A percentile compares a stretch with the other conserved stretches of the same genome.
phyloP scores from a whole-genome alignment of 108 stramenopile genomes.

The Bacterosira constricta region DNA sequence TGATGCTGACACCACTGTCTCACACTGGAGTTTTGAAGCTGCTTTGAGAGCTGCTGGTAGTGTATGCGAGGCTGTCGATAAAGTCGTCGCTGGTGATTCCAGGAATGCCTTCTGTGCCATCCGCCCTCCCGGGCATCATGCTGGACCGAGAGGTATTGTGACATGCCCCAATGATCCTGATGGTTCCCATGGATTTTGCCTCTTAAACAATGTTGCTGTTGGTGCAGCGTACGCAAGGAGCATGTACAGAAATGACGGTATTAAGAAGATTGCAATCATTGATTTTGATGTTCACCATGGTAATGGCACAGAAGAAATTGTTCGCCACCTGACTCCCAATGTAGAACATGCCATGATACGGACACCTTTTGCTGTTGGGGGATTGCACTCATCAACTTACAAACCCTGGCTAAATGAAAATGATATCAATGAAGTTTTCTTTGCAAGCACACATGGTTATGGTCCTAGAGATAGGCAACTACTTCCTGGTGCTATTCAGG shows the following conservation, averaged over 20 bases:
- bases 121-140: conserved; percentile 99
- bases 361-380: conserved; percentile 82
- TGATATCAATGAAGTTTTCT: conserved; percentile 90
- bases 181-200: conserved; percentile 96
- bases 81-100: conserved; percentile 77
- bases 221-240: conserved; percentile 96
- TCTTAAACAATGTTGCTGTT: conserved; percentile 98
- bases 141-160: conserved; percentile 94
- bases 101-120: conserved; percentile 95
- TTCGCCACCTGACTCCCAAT: conserved; percentile 85
- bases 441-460: conserved; percentile 92
- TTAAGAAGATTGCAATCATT: conserved; percentile 86
- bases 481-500: conserved; percentile 44
- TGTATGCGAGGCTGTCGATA: conserved; percentile 89
- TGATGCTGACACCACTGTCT: conserved; percentile 87
- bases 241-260: conserved; percentile 86
- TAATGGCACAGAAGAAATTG: conserved; percentile 96
- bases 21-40: conserved; percentile 90
- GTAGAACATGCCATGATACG: conserved; percentile 72
- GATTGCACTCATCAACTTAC: conserved; percentile 67
- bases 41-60: conserved; percentile 89
- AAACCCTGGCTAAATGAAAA: conserved; percentile 93
- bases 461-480: conserved; percentile 82
- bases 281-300: conserved; percentile 97
- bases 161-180: conserved; percentile 88